Evolutionary conservation across 2,329 filamentous ascomycete genomes (phyloP).

Genomic region (Cordyceps cateniannulata): DNA sequence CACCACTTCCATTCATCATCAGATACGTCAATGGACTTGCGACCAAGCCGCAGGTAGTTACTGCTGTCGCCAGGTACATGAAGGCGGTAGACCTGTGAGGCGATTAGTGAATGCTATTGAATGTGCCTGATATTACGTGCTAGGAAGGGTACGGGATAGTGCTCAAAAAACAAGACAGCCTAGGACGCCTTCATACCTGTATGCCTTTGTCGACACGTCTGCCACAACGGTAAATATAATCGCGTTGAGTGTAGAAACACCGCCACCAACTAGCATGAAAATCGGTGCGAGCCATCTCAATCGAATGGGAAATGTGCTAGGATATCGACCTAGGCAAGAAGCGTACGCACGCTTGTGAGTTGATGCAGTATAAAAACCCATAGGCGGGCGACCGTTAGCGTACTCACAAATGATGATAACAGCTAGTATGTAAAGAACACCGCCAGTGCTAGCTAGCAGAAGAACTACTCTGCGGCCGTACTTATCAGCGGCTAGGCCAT

Average conservation of each 20-base stretch:
- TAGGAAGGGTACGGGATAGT: neutral
- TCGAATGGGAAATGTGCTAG: constrained; percentile 14
- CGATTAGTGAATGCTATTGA: neutral
- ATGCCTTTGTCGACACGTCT: constrained; percentile 6
- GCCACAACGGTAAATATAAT: constrained; percentile 17
- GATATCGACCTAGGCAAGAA: constrained; percentile 9
- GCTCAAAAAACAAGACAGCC: neutral
- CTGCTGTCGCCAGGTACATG: constrained; percentile 15
- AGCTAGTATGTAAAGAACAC: neutral
- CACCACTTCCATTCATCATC: constrained; percentile 12
- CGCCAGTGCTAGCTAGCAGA: constrained; percentile 14
- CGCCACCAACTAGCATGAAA: constrained; percentile 17
- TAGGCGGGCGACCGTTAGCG: neutral
- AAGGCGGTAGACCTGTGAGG: constrained; percentile 16
- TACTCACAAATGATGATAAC: constrained; percentile 13
- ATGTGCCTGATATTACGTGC: neutral
- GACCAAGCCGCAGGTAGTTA: constrained; percentile 14
- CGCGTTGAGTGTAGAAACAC: constrained; percentile 14
- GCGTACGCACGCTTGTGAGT: neutral
- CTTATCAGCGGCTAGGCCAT: constrained; percentile 17
- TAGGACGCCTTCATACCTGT: neutral
- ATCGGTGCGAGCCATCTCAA: constrained; percentile 15
- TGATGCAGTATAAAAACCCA: neutral
- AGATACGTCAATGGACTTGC: constrained; percentile 16
- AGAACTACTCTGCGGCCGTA: constrained; percentile 16